A percentile compares a stretch with the other conserved stretches of the same genome.
Conservation (phyloP, 345 rosid genomes). For the Pistacia vera region DNA sequence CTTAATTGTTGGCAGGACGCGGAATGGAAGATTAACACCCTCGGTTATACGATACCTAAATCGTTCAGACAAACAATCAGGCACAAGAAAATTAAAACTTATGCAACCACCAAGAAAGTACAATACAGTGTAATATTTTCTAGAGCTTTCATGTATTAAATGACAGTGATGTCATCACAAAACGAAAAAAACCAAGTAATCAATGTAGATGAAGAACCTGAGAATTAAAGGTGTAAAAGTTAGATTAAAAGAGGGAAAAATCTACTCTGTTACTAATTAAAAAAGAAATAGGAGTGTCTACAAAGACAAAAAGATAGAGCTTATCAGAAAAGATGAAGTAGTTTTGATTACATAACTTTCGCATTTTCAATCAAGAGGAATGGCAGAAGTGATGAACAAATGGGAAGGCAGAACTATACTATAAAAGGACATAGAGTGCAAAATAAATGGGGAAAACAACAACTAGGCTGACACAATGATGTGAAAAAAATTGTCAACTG, state of each 20-base stretch:
- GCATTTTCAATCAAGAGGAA: neutral
- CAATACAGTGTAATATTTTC: neutral
- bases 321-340: neutral
- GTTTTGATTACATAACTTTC: no score
- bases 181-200: neutral
- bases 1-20: conserved; percentile 94
- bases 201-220: neutral
- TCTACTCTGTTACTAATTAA: neutral
- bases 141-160: neutral
- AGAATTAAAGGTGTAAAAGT: neutral
- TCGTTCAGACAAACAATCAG: conserved; percentile 1
- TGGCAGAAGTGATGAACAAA: neutral
- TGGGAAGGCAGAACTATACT: neutral
- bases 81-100: neutral
- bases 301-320: neutral
- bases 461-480: neutral
- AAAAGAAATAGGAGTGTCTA: neutral
- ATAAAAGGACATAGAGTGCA: neutral
- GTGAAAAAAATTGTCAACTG: neutral
- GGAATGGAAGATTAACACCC: conserved; percentile 98
- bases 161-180: neutral
- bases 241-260: neutral
- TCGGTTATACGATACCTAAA: conserved; percentile 93
- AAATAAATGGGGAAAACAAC: neutral
- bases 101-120: neutral